Evolutionary conservation across 495 filamentous ascomycete genomes (phyloP), one percentile per base, ranked within the genome.

Genomic region (Daldinia grandis): DNA sequence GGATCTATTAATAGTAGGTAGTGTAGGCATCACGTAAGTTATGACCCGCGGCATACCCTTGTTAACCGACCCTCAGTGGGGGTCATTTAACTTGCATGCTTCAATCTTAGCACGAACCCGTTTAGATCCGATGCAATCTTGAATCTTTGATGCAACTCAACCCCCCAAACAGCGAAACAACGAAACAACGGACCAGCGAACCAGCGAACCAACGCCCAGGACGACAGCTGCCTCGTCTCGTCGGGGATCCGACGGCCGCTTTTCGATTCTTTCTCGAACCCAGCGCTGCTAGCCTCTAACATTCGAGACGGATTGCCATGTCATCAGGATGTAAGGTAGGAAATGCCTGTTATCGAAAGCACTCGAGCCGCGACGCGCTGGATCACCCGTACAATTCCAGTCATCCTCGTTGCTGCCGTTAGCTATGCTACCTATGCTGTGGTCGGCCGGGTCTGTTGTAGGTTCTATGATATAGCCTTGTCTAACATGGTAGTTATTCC

Each of bases 391-490:
- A 64, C 78, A 56, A 78, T 84, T 30, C 80, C 80, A 1, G 21
- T 80, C 10, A 15, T 83, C 27, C 76, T 85, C n/a, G 72, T 74
- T 6, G 81, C 70, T 35, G 72, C 68, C 37, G 72, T 79, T 47
- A 79, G 74, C 40, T 81, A 80, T 61, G 71, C 78, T 15, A 82
- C 78, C 9, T 84, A 80, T 62, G 79, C 74, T 10, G 64, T 80
- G n/a, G 79, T 81, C 40, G 79, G 75, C 21, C 78, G 78, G 19
- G 79, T 82, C 30, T 84, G 81, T 51, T 28, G 83, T 84, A 70
- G 37, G 82, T 70, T 44, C n/a, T n/a, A n/a, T n/a, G n/a, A n/a
- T n/a, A 47, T 65, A n/a, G 2, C 33, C 24, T 40, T 27, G 15
- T 58, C 10, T n/a, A 35, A 10, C 7, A 5, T 6, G 15, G 2